phyloP scores from a whole-genome alignment of 768 basidiomycete genomes.

The Amanita inopinata region DNA sequence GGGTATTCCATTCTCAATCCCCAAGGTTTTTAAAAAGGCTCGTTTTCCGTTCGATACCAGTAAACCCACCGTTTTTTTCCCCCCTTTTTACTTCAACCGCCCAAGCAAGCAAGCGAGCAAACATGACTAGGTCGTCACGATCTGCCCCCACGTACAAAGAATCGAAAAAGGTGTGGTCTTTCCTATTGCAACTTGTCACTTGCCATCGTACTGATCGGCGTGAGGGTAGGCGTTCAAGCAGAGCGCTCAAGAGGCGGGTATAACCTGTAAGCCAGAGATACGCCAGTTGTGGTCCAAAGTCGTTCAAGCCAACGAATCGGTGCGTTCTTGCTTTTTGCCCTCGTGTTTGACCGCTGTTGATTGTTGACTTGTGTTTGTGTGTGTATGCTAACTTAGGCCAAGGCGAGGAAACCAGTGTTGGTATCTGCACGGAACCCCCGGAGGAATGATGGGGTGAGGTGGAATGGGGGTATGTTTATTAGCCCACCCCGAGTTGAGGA shows the following conservation, averaged over 20 bases:
- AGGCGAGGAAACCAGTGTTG: conserved; percentile 2
- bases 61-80: too few relatives aligned
- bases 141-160: conserved; percentile 4
- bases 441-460: conserved; percentile 5
- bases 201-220: too few relatives aligned
- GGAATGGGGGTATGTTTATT: conserved; percentile 5
- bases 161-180: conserved; percentile 4
- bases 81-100: too few relatives aligned
- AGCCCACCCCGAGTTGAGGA: background rate
- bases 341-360: background rate
- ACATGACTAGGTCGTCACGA: conserved; percentile 6
- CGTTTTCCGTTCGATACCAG: too few relatives aligned
- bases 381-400: too few relatives aligned
- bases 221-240: conserved; percentile 5
- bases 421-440: conserved; percentile 6
- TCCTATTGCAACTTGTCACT: too few relatives aligned
- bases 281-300: background rate
- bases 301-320: background rate
- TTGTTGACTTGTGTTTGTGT: background rate
- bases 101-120: too few relatives aligned
- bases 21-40: too few relatives aligned
- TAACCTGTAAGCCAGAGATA: conserved; percentile 1
- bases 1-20: too few relatives aligned
- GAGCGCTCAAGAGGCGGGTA: conserved; percentile 1
- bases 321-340: background rate